Percentiles rank a stretch among this genome's conserved stretches.
These are phyloP conservation scores for Gastrolobium villosum DNA, from an alignment of 306 rosid species.

Conservation along the genomic window DNA sequence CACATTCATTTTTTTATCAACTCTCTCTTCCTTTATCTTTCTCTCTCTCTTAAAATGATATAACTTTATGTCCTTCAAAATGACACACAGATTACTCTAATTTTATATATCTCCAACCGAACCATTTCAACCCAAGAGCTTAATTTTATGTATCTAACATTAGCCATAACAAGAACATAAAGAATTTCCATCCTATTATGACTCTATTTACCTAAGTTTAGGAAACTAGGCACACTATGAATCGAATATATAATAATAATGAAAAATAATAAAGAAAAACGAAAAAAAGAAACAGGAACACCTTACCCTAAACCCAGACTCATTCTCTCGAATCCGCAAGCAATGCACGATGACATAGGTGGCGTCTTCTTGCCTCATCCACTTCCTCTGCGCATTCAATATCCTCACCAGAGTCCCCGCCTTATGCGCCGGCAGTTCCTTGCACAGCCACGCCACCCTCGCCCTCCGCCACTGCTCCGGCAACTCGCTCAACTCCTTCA, in stretches of 20 bases:
- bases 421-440: constrained; percentile 57
- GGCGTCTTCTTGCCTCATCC: constrained; percentile 74
- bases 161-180: too few relatives aligned
- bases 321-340: constrained; percentile 89
- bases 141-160: too few relatives aligned
- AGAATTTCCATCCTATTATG: background rate
- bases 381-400: constrained; percentile 85
- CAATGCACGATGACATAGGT: constrained; percentile 83
- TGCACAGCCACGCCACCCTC: constrained; percentile 63
- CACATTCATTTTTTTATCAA: too few relatives aligned
- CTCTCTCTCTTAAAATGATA: too few relatives aligned
- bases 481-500: constrained; percentile 53
- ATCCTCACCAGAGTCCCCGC: constrained; percentile 57
- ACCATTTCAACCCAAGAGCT: too few relatives aligned
- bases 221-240: background rate
- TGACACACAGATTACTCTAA: too few relatives aligned
- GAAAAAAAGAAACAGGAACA: background rate
- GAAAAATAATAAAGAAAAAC: background rate
- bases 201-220: background rate
- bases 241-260: background rate
- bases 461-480: constrained; percentile 66
- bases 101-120: too few relatives aligned
- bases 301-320: constrained; percentile 71
- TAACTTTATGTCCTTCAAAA: too few relatives aligned
- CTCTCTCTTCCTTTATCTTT: too few relatives aligned